Percentiles rank a stretch among this genome's conserved stretches.
Conservation (phyloP, 1,284 basidiomycete species). For the Hortiboletus rubellus region DNA sequence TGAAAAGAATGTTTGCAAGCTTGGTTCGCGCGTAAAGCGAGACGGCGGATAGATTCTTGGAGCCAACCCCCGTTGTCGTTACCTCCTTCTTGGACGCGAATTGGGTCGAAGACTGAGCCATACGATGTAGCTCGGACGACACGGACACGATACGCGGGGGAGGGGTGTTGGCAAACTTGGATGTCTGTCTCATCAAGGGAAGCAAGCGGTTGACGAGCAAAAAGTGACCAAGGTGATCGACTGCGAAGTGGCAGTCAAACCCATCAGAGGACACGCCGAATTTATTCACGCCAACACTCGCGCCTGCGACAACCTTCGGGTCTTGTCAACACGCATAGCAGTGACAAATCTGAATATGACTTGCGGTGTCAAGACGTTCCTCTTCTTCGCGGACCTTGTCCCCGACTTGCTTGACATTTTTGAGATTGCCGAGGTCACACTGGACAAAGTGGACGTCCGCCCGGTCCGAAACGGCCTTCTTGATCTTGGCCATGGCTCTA, state of each 20-base stretch:
- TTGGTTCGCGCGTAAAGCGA: constrained; percentile 3
- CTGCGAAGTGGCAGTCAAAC: constrained; percentile 42
- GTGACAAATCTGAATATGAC: constrained; percentile 8
- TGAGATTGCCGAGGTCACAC: constrained; percentile 43
- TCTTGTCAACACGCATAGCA: not conserved
- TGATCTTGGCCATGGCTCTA: constrained; percentile 41
- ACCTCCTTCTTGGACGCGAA: constrained; percentile 1
- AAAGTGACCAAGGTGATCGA: constrained; percentile 46
- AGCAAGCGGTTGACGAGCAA: constrained; percentile 46
- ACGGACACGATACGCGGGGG: constrained; percentile 44
- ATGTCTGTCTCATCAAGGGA: constrained; percentile 43
- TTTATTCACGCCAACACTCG: constrained; percentile 44
- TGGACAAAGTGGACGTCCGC: constrained; percentile 41
- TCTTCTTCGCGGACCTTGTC: constrained; percentile 37
- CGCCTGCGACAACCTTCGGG: constrained; percentile 40
- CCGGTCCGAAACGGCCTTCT: constrained; percentile 25
- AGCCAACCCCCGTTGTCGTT: not conserved
- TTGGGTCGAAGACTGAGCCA: constrained; percentile 30
- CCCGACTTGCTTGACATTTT: constrained; percentile 41
- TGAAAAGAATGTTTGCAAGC: constrained; percentile 45
- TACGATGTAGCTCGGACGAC: constrained; percentile 42
- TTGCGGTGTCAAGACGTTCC: constrained; percentile 42
- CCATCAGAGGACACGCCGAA: constrained; percentile 41
- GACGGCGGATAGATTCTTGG: not conserved
- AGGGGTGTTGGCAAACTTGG: constrained; percentile 26